Base-by-base conservation (phyloP, 1,139 yeast species). In the Nadsonia commutata region DNA sequence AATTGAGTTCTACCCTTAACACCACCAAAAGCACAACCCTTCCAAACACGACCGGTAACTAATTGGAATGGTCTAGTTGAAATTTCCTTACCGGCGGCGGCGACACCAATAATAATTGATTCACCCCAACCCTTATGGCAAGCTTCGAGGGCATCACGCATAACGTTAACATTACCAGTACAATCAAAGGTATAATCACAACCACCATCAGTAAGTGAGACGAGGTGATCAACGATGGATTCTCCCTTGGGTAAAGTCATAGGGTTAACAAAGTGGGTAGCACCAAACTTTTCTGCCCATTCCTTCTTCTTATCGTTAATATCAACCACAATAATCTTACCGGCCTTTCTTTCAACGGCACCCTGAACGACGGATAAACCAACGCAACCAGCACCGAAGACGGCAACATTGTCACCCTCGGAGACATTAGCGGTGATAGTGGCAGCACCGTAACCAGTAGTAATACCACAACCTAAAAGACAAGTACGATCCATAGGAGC, bases 121-220 rank as follows among this genome's bases (percentile, higher is more conserved):
- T 80, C 77, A 65, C 98, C 98, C 97, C 98, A 93, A 52, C 98
- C 98, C 69, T 88, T 88, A 71, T 90, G 97, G 64, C 95, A 85
- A 33, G 95, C 85, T 70, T 90, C 97, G 54, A 90, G 73, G 18
- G 98, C 98, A 58, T 76, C 70, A 68, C 97, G 79, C 98, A 90
- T 90, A 44, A 90, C 98, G 40, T 75, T 65, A 49, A 80, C 90
- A 60, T 90, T 93, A 68, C 98, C 98, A 45, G 98, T 90, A 72
- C 97, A 88, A 68, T 93, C 98, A 60, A 90, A 90, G 36, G 97
- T 88, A 68, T 64, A 85, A 59, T 90, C 98, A 52, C 88, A 74
- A 42, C 98, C 98, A 56, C 98, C 98, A 58, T 90, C 97, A 46
- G 96, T 86, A 76, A 79, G 68, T 58, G 84, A 94, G 53, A 85